A percentile compares a stretch with the other conserved stretches of the same genome.
phyloP scores from a whole-genome alignment of 148 eudicot species.

The Linanthus parryae region DNA sequence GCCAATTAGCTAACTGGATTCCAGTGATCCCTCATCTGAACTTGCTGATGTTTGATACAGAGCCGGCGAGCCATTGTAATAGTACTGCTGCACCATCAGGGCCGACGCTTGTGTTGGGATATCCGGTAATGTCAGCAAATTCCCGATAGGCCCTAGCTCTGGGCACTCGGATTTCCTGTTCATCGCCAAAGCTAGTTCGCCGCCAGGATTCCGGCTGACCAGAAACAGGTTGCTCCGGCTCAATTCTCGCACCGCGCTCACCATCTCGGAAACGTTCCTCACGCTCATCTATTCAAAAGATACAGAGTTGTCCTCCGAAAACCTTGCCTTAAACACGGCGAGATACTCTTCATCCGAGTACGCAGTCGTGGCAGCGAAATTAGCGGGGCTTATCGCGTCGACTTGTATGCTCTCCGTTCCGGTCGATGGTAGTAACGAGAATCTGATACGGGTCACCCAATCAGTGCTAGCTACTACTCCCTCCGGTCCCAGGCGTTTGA shows the following conservation, averaged over 20 bases:
- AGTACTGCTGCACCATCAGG: constrained; percentile 59
- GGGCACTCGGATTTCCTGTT: constrained; percentile 37
- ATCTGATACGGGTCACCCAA: too few relatives aligned
- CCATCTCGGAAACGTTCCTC: constrained; percentile 20
- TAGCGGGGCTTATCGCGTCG: not conserved
- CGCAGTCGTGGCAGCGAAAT: not conserved
- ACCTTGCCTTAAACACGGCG: not conserved
- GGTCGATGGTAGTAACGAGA: not conserved
- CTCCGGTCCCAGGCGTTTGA: too few relatives aligned
- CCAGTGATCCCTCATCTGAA: too few relatives aligned
- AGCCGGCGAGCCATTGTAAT: too few relatives aligned
- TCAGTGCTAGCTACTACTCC: too few relatives aligned
- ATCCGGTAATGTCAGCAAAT: constrained; percentile 39
- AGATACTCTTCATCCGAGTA: not conserved
- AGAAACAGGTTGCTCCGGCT: constrained; percentile 43
- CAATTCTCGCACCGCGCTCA: constrained; percentile 24
- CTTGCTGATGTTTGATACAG: too few relatives aligned
- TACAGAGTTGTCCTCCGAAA: not conserved
- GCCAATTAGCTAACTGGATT: too few relatives aligned
- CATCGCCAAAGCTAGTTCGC: constrained; percentile 30
- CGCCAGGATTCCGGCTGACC: constrained; percentile 61
- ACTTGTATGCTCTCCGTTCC: too few relatives aligned
- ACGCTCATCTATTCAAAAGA: constrained; percentile 17
- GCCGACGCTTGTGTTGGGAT: constrained; percentile 51
- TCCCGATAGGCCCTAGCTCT: constrained; percentile 59